A percentile compares a stretch with the other conserved stretches of the same genome.
phyloP scores from a whole-genome alignment of 2,329 filamentous ascomycete genomes.

The Aspergillus puulaauensis region DNA sequence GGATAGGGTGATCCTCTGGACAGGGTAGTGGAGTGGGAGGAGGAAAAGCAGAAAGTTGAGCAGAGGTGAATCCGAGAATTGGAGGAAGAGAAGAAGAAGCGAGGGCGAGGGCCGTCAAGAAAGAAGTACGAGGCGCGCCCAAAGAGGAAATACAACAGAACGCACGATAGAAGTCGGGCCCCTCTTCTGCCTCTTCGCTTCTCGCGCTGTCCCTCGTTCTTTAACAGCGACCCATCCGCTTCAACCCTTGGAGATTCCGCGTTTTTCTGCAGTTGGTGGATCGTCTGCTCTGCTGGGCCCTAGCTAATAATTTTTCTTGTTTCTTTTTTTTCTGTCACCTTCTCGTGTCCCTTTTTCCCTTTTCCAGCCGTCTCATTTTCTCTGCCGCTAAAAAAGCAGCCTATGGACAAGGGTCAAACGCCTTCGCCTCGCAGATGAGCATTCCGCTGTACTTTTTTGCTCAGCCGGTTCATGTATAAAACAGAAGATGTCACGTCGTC shows the following conservation, averaged over 20 bases:
- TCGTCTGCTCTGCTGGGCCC: background rate
- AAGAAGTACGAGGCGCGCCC: constrained; percentile 10
- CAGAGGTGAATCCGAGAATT: background rate
- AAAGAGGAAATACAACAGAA: constrained; percentile 19
- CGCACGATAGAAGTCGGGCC: constrained; percentile 12
- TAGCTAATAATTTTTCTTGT: constrained; percentile 1
- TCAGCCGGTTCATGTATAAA: constrained; percentile 18
- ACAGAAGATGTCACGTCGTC: constrained; percentile 37
- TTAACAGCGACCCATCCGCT: constrained; percentile 11
- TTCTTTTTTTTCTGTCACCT: constrained; percentile 2
- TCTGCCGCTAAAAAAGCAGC: constrained; percentile 14
- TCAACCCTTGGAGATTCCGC: constrained; percentile 4
- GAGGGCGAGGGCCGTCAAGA: background rate
- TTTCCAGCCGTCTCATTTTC: constrained; percentile 7
- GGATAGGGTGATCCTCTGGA: constrained; percentile 4
- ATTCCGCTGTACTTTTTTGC: constrained; percentile 10
- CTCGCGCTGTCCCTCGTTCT: background rate
- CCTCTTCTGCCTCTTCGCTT: constrained; percentile 5
- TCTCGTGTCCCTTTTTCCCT: constrained; percentile 3
- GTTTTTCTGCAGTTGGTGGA: constrained; percentile 5
- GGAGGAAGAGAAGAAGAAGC: background rate
- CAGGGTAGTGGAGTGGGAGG: background rate
- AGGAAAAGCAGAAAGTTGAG: background rate
- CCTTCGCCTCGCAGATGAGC: constrained; percentile 19
- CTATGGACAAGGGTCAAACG: constrained; percentile 13